Percentiles rank a stretch among this genome's conserved stretches.
Conservation (phyloP, 2,329 filamentous ascomycete species). For the Verticillium dahliae region DNA sequence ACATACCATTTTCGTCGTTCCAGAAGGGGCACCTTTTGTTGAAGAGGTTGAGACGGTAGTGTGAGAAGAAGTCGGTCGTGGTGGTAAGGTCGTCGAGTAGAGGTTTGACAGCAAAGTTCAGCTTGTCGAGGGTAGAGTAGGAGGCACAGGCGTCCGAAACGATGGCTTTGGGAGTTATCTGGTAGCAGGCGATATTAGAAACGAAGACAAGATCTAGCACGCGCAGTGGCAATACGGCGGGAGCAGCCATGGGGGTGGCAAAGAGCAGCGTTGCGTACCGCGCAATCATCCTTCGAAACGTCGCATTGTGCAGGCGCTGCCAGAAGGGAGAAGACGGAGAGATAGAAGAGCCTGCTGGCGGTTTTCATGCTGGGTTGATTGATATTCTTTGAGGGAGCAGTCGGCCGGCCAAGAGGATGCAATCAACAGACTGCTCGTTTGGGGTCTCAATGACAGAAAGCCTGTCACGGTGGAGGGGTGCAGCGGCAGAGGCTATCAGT, state of each 20-base stretch:
- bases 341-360: constrained; percentile 47
- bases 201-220: constrained; percentile 14
- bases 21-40: constrained; percentile 95
- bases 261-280: constrained; percentile 38
- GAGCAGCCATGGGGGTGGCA: constrained; percentile 10
- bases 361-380: constrained; percentile 36
- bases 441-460: constrained; percentile 33
- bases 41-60: constrained; percentile 92
- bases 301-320: constrained; percentile 38
- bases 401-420: constrained; percentile 50
- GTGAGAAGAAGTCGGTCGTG: constrained; percentile 94
- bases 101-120: constrained; percentile 74
- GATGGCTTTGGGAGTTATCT: constrained; percentile 85
- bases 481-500: not conserved
- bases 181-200: constrained; percentile 32
- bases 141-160: constrained; percentile 93
- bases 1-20: constrained; percentile 88
- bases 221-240: not conserved
- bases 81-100: constrained; percentile 74
- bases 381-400: not conserved
- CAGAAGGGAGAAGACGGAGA: constrained; percentile 51
- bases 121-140: constrained; percentile 78
- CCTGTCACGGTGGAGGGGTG: not conserved
- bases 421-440: constrained; percentile 93
- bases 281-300: constrained; percentile 40